Conservation (phyloP, 2,329 filamentous ascomycete species). For the Mollisiaceae sp. region DNA sequence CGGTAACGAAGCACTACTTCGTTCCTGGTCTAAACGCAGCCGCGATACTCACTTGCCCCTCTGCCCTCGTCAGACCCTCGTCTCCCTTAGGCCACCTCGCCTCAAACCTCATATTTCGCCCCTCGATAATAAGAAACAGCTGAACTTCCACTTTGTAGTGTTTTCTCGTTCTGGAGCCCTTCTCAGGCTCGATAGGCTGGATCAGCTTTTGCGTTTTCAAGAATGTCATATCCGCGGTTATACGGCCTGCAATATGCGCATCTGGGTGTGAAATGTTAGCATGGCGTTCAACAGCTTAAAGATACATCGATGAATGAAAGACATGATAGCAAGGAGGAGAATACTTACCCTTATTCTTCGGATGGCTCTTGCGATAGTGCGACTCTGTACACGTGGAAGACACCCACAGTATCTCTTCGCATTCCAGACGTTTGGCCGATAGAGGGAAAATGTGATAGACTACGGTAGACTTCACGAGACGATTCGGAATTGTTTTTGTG, state of each 20-base stretch:
- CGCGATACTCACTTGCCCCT: background rate
- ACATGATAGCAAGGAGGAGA: background rate
- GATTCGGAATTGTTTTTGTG: background rate
- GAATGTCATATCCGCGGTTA: background rate
- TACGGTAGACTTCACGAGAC: background rate
- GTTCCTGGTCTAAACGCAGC: background rate
- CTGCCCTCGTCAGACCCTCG: background rate
- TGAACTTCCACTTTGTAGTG: slow-evolving; percentile 1
- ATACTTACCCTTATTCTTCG: background rate
- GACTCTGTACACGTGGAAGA: background rate
- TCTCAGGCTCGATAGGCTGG: background rate
- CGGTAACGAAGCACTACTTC: background rate
- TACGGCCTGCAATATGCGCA: background rate
- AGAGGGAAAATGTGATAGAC: background rate
- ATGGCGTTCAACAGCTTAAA: background rate
- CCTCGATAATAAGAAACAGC: background rate
- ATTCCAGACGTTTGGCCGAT: background rate
- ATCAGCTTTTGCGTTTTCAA: background rate
- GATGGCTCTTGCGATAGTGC: background rate
- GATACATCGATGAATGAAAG: background rate
- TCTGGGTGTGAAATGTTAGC: background rate
- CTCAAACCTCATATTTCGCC: background rate
- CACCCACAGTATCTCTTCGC: background rate
- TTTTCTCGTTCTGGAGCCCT: background rate
- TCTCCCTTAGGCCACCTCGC: background rate